Base-by-base conservation (phyloP, 2,329 filamentous ascomycete species). In the Penicillium vulpinum region DNA sequence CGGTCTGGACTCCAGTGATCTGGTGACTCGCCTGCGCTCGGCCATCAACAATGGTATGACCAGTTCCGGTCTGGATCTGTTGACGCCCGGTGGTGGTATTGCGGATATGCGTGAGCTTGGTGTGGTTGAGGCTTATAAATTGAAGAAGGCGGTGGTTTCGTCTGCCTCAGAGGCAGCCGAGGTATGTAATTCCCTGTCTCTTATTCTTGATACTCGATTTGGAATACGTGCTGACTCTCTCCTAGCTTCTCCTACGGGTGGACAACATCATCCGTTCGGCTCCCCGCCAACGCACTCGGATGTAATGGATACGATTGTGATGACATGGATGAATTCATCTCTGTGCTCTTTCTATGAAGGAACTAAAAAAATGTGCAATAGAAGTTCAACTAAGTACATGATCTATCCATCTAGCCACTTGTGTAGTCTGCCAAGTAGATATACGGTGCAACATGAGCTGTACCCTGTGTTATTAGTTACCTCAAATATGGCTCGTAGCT, bases 191-290 rank as follows among this genome's bases (percentile, higher is more conserved):
- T 31, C 40, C 26, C n/a, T 45, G 21, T 33, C 8, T n/a, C 11
- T 36, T 31, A 11, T 29, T 44, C 39, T 22, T 24, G 50, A 21
- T 31, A 13, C 5, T 45, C 18, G 5, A 9, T 41, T 38, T 6
- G 33, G 9, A 29, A 31, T 7, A n/a, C 28, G 47, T 28, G 54
- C 67, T 68, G 62, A 68, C 58, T 9, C 8, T 13, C 7, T 47
- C 54, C 5, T 54, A 93, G 90, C 82, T 97, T 63, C 84, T 99
- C 62, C 82, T 99, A 64, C 86, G 94, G 73, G 94, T 99, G 51
- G 94, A 99, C 79, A 94, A 97, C 77, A 99, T 99, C 75, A 97
- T 99, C 74, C 88, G 93, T 60, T 90, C 91, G 50, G 94, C 94
- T 51, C 94, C 94, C 51, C 83, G 94, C 73, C 87, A 85, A 78